Conservation (phyloP, 441 rosid species). For the Eugenia klotzschiana region DNA sequence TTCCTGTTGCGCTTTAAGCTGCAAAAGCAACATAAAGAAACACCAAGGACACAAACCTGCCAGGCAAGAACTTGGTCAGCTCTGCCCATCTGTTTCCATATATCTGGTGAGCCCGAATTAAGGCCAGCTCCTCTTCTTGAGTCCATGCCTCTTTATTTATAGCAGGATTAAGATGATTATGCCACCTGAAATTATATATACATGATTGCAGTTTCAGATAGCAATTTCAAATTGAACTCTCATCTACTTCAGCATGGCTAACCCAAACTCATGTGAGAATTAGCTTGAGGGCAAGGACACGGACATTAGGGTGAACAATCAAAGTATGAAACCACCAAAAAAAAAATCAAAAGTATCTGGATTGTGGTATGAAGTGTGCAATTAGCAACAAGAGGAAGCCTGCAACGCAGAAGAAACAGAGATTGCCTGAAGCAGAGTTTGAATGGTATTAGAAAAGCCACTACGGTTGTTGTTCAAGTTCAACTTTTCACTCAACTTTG, state of each 20-base stretch:
- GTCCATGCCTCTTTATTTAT: slow-evolving; percentile 99
- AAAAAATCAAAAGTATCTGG: neutral
- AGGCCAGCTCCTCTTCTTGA: slow-evolving; percentile 90
- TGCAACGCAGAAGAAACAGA: neutral
- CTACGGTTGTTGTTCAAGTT: neutral
- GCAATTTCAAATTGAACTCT: neutral
- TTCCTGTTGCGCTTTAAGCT: neutral
- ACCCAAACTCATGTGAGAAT: neutral
- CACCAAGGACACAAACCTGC: slow-evolving; percentile 48
- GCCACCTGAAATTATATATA: slow-evolving; percentile 39
- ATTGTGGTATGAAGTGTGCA: neutral
- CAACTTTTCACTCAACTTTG: neutral
- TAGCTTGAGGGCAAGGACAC: neutral
- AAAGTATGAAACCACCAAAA: neutral
- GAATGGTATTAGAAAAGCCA: neutral
- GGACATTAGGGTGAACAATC: neutral
- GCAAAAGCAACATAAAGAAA: neutral
- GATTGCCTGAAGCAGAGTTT: neutral
- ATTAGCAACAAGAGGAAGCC: neutral
- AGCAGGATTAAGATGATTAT: slow-evolving; percentile 93
- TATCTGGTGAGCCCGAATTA: slow-evolving; percentile 92
- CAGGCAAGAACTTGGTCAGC: slow-evolving; percentile 89
- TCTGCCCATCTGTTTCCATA: slow-evolving; percentile 99
- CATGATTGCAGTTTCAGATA: neutral
- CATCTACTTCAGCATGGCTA: neutral